Conservation (phyloP, 805 yeast genomes). For the Isabelozyma gotoi region DNA sequence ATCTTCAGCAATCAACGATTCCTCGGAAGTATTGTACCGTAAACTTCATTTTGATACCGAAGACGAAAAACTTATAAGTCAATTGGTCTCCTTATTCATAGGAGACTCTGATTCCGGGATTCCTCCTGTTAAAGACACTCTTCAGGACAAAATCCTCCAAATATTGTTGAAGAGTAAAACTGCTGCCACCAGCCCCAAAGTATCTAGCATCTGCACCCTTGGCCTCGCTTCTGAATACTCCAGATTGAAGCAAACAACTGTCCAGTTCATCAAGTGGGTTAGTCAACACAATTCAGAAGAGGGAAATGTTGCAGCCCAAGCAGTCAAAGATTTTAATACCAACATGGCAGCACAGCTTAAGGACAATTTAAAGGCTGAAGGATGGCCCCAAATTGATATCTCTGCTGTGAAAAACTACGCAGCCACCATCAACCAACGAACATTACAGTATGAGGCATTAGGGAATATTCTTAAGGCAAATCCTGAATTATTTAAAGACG, state of each 20-base stretch:
- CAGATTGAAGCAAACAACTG: slow-evolving; percentile 54
- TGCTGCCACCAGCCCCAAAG: slow-evolving; percentile 43
- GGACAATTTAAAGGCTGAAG: slow-evolving; percentile 52
- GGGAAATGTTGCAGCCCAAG: slow-evolving; percentile 3
- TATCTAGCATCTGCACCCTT: slow-evolving; percentile 51
- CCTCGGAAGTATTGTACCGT: slow-evolving; percentile 51
- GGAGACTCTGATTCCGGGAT: slow-evolving; percentile 44
- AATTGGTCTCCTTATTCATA: slow-evolving; percentile 46
- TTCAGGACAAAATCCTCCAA: slow-evolving; percentile 58
- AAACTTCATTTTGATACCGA: slow-evolving; percentile 56
- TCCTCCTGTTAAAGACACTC: slow-evolving; percentile 52
- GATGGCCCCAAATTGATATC: slow-evolving; percentile 54
- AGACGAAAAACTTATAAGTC: slow-evolving; percentile 40
- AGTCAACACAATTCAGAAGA: slow-evolving; percentile 19
- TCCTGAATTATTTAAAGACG: slow-evolving; percentile 38
- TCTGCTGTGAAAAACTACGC: slow-evolving; percentile 36
- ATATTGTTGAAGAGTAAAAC: slow-evolving; percentile 50
- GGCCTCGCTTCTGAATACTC: slow-evolving; percentile 59
- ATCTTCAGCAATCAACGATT: slow-evolving; percentile 52
- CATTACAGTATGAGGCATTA: slow-evolving; percentile 73
- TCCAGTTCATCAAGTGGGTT: slow-evolving; percentile 67
- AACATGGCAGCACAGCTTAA: slow-evolving; percentile 54
- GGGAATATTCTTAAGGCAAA: slow-evolving; percentile 61
- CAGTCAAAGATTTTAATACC: slow-evolving; percentile 29
- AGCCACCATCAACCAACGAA: slow-evolving; percentile 45